Percentiles rank a stretch among this genome's conserved stretches.
Conservation (phyloP, 2,329 filamentous ascomycete species). For the Fusarium metavorans region DNA sequence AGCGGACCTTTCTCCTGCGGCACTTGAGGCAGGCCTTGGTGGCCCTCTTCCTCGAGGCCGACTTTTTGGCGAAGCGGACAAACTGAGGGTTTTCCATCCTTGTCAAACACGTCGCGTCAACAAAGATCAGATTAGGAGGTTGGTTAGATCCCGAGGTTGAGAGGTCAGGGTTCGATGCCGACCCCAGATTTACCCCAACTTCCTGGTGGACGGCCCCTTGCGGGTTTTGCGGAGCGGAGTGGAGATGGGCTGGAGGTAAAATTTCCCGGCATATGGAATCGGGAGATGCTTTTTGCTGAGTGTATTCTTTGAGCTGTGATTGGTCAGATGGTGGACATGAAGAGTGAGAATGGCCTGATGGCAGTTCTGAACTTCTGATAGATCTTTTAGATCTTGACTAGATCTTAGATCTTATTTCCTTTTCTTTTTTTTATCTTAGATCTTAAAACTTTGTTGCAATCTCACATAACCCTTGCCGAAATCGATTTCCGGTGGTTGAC, state of each 20-base stretch:
- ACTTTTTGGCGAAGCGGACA: constrained; percentile 37
- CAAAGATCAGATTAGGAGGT: not conserved
- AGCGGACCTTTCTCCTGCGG: constrained; percentile 37
- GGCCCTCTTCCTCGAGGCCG: constrained; percentile 35
- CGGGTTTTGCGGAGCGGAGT: not conserved
- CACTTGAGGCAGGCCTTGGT: constrained; percentile 39
- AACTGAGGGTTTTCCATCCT: constrained; percentile 31
- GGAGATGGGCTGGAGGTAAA: not conserved
- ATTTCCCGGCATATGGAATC: not conserved
- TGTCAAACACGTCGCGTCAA: constrained; percentile 1
- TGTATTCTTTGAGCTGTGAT: not conserved
- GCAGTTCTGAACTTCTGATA: not conserved
- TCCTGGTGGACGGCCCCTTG: not conserved
- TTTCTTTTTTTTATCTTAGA: too few relatives aligned
- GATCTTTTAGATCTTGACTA: not conserved
- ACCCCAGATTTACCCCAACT: constrained; percentile 4
- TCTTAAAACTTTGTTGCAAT: not conserved
- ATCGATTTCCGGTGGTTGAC: not conserved
- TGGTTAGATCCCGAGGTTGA: not conserved
- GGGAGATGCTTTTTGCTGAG: not conserved
- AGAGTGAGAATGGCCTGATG: not conserved
- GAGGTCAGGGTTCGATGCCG: not conserved
- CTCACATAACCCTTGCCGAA: not conserved
- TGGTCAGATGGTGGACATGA: not conserved
- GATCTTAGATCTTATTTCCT: not conserved